A percentile compares a stretch with the other conserved stretches of the same genome.
Evolutionary conservation across 2,329 filamentous ascomycete genomes (phyloP).

Genomic region (Onygena corvina): DNA sequence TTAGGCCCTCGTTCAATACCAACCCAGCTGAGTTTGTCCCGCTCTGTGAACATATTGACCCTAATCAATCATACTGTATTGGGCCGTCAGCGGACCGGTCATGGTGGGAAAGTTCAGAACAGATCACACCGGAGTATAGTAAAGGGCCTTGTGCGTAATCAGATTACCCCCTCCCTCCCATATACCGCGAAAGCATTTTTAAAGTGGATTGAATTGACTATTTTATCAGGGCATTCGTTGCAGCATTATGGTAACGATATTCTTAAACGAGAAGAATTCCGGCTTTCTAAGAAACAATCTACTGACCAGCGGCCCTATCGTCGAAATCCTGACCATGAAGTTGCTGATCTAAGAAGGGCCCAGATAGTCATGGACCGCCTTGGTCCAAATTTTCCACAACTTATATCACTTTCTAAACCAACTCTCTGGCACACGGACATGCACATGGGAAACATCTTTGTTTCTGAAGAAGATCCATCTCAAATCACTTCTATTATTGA

Average conservation of each 20-base stretch:
- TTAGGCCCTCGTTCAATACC: slow-evolving; percentile 8
- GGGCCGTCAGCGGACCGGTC: not conserved
- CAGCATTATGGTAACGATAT: not conserved
- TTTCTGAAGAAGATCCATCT: slow-evolving; percentile 19
- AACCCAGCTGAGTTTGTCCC: too few relatives aligned
- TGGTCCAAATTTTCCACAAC: not conserved
- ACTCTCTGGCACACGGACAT: slow-evolving; percentile 32
- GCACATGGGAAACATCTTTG: slow-evolving; percentile 32
- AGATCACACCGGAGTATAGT: not conserved
- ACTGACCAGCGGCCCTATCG: not conserved
- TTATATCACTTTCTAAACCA: not conserved
- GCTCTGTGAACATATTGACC: not conserved
- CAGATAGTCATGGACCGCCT: not conserved
- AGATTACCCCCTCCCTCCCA: not conserved
- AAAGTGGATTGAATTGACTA: not conserved
- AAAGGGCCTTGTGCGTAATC: not conserved
- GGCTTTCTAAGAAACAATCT: not conserved
- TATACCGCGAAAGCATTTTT: not conserved
- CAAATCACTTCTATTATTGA: slow-evolving; percentile 29
- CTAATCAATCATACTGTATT: slow-evolving; percentile 6
- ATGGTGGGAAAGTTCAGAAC: not conserved
- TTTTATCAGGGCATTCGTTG: not conserved
- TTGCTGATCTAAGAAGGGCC: not conserved
- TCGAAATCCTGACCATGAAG: not conserved
- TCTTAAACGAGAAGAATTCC: slow-evolving; percentile 4